These are phyloP conservation scores for Naganishia liquefaciens DNA, from an alignment of 1,284 basidiomycete species.

Conservation along the genomic window DNA sequence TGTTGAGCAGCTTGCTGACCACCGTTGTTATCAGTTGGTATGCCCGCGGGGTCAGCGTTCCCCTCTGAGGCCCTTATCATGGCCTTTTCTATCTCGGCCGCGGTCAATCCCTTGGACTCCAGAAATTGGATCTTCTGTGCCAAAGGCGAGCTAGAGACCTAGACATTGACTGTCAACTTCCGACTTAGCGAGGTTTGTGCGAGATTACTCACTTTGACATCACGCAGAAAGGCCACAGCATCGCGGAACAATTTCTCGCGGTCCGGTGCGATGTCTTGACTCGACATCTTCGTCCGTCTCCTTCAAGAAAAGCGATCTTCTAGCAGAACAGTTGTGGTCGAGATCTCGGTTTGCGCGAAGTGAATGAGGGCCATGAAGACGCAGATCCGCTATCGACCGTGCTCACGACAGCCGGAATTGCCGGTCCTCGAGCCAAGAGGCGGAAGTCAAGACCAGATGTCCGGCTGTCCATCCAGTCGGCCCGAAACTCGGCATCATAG, in stretches of 20 bases:
- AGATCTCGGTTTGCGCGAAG: no score
- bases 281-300: conserved; percentile 1
- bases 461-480: no score
- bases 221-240: conserved; percentile 76
- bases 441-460: no score
- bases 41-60: conserved; percentile 39
- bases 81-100: conserved; percentile 83
- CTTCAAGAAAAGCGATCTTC: no score
- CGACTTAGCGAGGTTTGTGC: neutral
- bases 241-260: conserved; percentile 62
- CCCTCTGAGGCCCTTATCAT: conserved; percentile 53
- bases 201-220: conserved; percentile 54
- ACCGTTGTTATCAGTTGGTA: conserved; percentile 45
- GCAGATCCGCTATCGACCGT: no score
- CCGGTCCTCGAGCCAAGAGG: no score
- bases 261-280: conserved; percentile 12
- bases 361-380: no score
- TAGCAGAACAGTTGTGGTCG: no score
- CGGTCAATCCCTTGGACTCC: conserved; percentile 85
- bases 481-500: no score
- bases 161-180: conserved; percentile 6
- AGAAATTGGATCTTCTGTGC: conserved; percentile 88
- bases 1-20: neutral
- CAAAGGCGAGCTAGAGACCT: conserved; percentile 66
- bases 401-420: no score